Evolutionary conservation across 2,329 filamentous ascomycete species (phyloP).

Genomic region (Aaosphaeria pasadenensis): DNA sequence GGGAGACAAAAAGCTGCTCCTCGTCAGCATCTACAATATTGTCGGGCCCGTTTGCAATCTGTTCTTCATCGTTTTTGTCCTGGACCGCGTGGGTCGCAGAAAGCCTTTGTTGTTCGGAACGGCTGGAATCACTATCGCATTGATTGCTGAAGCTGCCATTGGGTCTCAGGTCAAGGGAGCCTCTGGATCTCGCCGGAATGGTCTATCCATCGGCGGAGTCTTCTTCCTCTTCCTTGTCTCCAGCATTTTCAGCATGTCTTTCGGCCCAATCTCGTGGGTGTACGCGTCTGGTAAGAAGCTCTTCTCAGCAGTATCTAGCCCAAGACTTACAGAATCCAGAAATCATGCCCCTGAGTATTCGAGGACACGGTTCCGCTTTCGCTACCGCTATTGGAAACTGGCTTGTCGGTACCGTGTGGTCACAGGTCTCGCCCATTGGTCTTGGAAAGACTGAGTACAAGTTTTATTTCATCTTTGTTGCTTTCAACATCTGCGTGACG

Average conservation of each 20-base stretch:
- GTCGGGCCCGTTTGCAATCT: constrained; percentile 57
- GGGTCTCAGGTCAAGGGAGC: constrained; percentile 36
- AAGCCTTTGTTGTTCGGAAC: constrained; percentile 55
- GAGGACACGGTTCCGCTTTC: constrained; percentile 57
- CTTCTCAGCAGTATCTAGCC: background rate
- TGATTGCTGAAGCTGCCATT: constrained; percentile 59
- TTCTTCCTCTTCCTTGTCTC: constrained; percentile 61
- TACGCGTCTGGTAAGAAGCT: constrained; percentile 49
- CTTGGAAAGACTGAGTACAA: constrained; percentile 49
- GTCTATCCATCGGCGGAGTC: constrained; percentile 59
- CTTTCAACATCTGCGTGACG: constrained; percentile 46
- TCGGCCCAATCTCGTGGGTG: constrained; percentile 52
- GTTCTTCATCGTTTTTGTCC: constrained; percentile 58
- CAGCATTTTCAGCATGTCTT: constrained; percentile 33
- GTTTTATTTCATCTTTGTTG: constrained; percentile 59
- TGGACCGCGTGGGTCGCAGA: constrained; percentile 51
- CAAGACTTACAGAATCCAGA: background rate
- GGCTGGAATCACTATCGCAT: constrained; percentile 53
- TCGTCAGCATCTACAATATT: constrained; percentile 60
- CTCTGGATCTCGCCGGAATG: constrained; percentile 30
- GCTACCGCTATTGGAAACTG: constrained; percentile 59
- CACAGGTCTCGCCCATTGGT: constrained; percentile 56
- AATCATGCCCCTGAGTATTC: constrained; percentile 62
- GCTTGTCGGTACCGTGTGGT: constrained; percentile 59
- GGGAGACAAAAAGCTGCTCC: constrained; percentile 51